A percentile compares a stretch with the other conserved stretches of the same genome.
Conservation (phyloP, 441 rosid genomes). For the Croton setiger region DNA sequence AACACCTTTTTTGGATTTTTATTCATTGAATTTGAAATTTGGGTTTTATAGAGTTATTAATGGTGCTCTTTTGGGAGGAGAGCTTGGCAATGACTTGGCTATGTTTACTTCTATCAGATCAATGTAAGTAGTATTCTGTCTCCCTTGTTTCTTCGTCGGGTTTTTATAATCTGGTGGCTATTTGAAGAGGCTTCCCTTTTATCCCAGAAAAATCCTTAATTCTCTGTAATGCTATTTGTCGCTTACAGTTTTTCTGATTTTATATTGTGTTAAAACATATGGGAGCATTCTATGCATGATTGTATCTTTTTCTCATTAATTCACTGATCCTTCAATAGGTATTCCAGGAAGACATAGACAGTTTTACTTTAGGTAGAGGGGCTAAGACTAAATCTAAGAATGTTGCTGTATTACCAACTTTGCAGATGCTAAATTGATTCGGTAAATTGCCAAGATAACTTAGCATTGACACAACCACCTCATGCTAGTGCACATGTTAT, state of each 20-base stretch:
- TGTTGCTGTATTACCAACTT: background rate
- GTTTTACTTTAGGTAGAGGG: background rate
- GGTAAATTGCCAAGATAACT: background rate
- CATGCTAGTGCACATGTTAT: background rate
- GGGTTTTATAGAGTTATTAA: constrained; percentile 57
- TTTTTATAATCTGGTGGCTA: background rate
- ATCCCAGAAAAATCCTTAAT: background rate
- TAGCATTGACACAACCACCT: background rate
- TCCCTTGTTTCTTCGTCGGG: background rate
- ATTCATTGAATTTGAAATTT: background rate
- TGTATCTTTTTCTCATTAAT: background rate
- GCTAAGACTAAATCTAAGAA: background rate
- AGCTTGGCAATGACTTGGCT: constrained; percentile 65
- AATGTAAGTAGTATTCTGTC: constrained; percentile 56
- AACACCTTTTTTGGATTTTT: background rate
- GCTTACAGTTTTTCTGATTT: background rate
- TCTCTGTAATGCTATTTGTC: background rate
- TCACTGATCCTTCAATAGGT: background rate
- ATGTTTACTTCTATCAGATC: constrained; percentile 61
- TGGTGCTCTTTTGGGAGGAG: constrained; percentile 93
- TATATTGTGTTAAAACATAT: background rate
- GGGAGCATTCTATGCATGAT: background rate
- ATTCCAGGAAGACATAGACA: background rate
- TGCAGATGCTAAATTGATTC: background rate
- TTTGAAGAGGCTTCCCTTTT: background rate